phyloP scores from a whole-genome alignment of 2,329 filamentous ascomycete genomes.

The Fusarium circinatum region DNA sequence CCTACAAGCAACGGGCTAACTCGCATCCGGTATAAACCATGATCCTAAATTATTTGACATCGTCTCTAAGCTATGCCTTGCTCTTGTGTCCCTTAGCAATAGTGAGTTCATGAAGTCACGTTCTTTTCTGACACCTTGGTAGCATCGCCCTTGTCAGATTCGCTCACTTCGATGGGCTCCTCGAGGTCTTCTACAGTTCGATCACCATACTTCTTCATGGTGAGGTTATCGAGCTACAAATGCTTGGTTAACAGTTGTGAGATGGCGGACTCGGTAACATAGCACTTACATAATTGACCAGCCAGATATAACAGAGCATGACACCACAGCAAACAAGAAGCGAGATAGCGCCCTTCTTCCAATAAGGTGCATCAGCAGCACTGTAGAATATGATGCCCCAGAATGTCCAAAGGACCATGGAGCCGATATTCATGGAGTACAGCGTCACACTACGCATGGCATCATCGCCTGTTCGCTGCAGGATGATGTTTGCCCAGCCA shows the following conservation, averaged over 20 bases:
- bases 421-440: conserved; percentile 53
- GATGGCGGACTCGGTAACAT: fast-evolving
- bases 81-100: neutral
- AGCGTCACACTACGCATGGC: conserved; percentile 53
- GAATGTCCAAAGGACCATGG: conserved; percentile 54
- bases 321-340: conserved; percentile 31
- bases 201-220: conserved; percentile 4
- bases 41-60: fast-evolving
- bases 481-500: conserved; percentile 42
- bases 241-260: neutral
- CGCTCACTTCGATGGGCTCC: neutral
- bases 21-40: fast-evolving
- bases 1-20: neutral
- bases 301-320: conserved; percentile 35
- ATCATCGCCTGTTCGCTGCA: conserved; percentile 48
- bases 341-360: conserved; percentile 45
- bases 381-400: conserved; percentile 57
- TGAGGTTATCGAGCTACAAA: conserved; percentile 4
- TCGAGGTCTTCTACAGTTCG: neutral
- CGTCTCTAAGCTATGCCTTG: too few species aligned
- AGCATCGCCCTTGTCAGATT: neutral
- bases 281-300: conserved; percentile 18
- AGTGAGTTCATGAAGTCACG: neutral
- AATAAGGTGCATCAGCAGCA: conserved; percentile 55
- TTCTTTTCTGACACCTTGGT: neutral